These are phyloP conservation scores for Cyclanthera cordifolia DNA, from an alignment of 306 rosid genomes.

Conservation along the genomic window DNA sequence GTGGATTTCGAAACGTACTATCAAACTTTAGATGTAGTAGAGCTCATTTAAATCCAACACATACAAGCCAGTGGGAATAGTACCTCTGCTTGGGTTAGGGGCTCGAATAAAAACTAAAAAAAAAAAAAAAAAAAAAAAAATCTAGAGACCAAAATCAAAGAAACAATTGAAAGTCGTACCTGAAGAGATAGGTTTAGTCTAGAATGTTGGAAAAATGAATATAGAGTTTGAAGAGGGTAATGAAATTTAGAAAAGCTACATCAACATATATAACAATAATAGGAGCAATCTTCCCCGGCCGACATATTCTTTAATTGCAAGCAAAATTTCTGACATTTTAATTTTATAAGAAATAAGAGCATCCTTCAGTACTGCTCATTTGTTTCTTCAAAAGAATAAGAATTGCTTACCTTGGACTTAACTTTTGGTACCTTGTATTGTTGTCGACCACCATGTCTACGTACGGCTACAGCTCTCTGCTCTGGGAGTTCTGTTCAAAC, in stretches of 20 bases:
- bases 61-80: no score
- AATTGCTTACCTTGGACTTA: constrained; percentile 6
- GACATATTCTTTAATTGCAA: not conserved
- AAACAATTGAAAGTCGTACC: not conserved
- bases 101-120: no score
- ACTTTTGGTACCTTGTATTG: constrained; percentile 4
- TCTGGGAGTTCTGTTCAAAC: not conserved
- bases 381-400: constrained; percentile 9
- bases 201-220: not conserved
- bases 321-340: not conserved
- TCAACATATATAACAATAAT: not conserved
- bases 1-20: no score
- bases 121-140: no score
- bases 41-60: no score
- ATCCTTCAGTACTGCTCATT: not conserved
- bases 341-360: not conserved
- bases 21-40: no score
- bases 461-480: not conserved
- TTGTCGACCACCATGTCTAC: not conserved
- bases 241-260: not conserved
- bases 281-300: not conserved
- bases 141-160: not conserved
- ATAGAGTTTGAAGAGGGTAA: not conserved
- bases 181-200: not conserved
- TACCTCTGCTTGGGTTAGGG: no score